phyloP scores from a whole-genome alignment of 768 basidiomycete species.

The Leccinum sublutescens region DNA sequence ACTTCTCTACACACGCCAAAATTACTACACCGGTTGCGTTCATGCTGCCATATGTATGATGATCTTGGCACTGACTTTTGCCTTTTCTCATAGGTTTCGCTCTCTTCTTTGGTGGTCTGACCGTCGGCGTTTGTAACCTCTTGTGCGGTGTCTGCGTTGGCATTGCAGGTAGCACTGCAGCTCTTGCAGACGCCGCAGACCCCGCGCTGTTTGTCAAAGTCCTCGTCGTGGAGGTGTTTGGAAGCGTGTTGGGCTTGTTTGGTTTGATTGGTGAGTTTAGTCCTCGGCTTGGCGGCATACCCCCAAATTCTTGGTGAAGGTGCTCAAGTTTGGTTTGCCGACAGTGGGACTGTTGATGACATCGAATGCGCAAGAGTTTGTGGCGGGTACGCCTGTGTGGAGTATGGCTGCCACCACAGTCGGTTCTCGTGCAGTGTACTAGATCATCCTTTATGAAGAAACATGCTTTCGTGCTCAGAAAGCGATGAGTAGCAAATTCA shows the following conservation, averaged over 20 bases:
- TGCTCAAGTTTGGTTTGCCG: not conserved
- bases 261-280: conserved; percentile 79
- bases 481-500: not conserved
- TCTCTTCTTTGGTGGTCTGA: conserved; percentile 95
- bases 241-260: conserved; percentile 87
- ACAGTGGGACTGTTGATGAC: conserved; percentile 83
- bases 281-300: not conserved
- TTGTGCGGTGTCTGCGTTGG: conserved; percentile 95
- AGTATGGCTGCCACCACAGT: conserved; percentile 27
- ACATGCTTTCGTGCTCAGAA: not conserved
- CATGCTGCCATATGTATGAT: not conserved
- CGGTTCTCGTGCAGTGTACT: conserved; percentile 36
- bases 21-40: conserved; percentile 86
- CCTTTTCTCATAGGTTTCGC: conserved; percentile 61
- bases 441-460: not conserved
- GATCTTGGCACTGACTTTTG: not conserved
- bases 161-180: conserved; percentile 92
- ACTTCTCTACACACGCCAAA: conserved; percentile 77
- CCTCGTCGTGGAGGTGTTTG: conserved; percentile 93
- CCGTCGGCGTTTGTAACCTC: conserved; percentile 91
- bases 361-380: conserved; percentile 60
- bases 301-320: too few relatives aligned
- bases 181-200: conserved; percentile 92
- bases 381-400: conserved; percentile 33
- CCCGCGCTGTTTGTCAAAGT: conserved; percentile 95